Percentiles rank a stretch among this genome's conserved stretches.
Conservation (phyloP, 1,284 basidiomycete genomes). For the Cutaneotrichosporon sp. region DNA sequence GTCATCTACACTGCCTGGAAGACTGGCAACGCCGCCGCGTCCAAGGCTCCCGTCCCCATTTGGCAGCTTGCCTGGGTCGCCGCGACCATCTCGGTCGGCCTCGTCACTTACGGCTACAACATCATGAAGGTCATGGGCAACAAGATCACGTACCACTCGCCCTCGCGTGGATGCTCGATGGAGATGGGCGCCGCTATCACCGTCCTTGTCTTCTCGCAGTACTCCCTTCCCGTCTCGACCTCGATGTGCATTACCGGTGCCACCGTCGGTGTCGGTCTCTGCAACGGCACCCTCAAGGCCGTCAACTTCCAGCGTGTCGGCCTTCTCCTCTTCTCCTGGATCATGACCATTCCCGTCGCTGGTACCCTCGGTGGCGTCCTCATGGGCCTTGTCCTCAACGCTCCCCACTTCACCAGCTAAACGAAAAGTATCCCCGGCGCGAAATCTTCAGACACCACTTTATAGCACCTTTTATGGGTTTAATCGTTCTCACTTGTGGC, state of each 20-base stretch:
- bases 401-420: constrained; percentile 36
- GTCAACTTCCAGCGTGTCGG: constrained; percentile 45
- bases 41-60: constrained; percentile 46
- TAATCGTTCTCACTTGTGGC: too few species aligned
- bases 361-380: constrained; percentile 44
- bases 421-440: too few species aligned
- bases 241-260: constrained; percentile 52
- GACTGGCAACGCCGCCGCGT: constrained; percentile 33
- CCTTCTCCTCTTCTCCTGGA: constrained; percentile 32
- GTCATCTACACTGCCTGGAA: constrained; percentile 47
- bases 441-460: too few species aligned
- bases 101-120: constrained; percentile 49
- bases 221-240: constrained; percentile 47
- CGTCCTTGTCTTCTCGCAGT: constrained; percentile 50
- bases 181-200: constrained; percentile 51
- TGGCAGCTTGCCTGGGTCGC: constrained; percentile 50
- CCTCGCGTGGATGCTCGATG: constrained; percentile 51
- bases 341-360: constrained; percentile 48
- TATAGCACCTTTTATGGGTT: too few species aligned
- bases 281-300: constrained; percentile 46
- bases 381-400: constrained; percentile 45
- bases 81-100: constrained; percentile 46
- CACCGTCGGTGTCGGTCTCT: constrained; percentile 50
- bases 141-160: constrained; percentile 51
- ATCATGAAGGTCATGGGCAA: constrained; percentile 50